phyloP scores from a whole-genome alignment of 1,139 yeast genomes.

The Nakaseomyces nivariensis region DNA sequence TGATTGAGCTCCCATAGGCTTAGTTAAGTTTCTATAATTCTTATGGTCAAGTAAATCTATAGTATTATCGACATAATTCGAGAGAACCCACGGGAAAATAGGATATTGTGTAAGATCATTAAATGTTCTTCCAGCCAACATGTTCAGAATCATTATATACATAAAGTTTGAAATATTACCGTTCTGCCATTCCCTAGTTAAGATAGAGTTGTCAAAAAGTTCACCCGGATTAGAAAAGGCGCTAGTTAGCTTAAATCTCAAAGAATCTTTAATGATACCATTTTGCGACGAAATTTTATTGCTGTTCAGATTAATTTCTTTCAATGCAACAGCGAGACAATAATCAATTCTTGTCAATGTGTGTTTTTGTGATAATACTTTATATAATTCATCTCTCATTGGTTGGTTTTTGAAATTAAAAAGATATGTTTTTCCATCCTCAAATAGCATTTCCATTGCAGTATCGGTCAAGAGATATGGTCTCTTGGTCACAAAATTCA shows the following conservation, averaged over 20 bases:
- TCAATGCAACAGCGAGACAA: conserved; percentile 30
- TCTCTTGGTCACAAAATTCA: conserved; percentile 58
- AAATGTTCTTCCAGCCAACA: conserved; percentile 77
- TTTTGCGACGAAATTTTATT: conserved; percentile 23
- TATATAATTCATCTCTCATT: conserved; percentile 48
- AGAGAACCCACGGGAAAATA: conserved; percentile 81
- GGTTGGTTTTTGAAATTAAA: conserved; percentile 30
- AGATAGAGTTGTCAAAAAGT: conserved; percentile 34
- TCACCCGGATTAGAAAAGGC: conserved; percentile 31
- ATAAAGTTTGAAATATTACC: conserved; percentile 77
- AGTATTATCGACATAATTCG: conserved; percentile 61
- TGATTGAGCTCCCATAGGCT: conserved; percentile 86
- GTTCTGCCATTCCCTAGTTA: conserved; percentile 60
- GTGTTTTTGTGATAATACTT: conserved; percentile 38
- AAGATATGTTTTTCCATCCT: conserved; percentile 57
- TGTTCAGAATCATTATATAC: conserved; percentile 66
- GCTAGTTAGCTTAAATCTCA: conserved; percentile 34
- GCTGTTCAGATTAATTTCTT: conserved; percentile 11
- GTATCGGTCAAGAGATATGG: conserved; percentile 69
- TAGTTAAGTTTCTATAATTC: conserved; percentile 61
- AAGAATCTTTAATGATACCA: conserved; percentile 26
- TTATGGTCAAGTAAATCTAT: conserved; percentile 52
- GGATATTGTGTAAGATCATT: conserved; percentile 86
- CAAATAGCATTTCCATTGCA: conserved; percentile 67
- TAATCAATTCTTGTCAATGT: conserved; percentile 35